Base-by-base conservation (phyloP, 495 filamentous ascomycete species). In the Aspergillus campestris region DNA sequence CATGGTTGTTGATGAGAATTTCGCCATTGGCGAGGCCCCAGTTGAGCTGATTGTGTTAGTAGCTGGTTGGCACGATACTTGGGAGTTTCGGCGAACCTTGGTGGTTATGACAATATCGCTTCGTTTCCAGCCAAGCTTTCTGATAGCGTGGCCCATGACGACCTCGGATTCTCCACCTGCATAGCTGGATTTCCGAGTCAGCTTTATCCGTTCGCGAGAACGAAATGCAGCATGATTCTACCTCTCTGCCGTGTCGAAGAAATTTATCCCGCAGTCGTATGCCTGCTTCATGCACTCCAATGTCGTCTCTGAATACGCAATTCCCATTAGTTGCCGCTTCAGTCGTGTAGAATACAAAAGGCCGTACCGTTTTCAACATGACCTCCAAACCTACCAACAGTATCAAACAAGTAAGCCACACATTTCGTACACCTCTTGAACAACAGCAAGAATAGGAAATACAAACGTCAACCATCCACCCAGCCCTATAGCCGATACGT, bases 71-170 rank as follows among this genome's bases (percentile, higher is more conserved):
- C 8, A 39, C 45, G 18, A 1, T 24, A 24, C 18, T 13, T 38
- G 12, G 3, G 14, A 15, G 8, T 24, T 34, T 6, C 27, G 36
- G 36, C 59, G 42, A 62, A 84, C 74, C 73, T 92, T 92, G n/a
- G 87, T 91, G 36, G 81, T 86, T 52, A 94, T 81, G 27, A 94
- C 87, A 31, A 90, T 66, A 61, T 92, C 86, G 59, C 84, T 85
- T 34, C 86, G 73, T 51, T 84, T 84, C 87, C 87, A 74, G 8
- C 60, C 66, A 40, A 65, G 68, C 39, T 73, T 66, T 57, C 75
- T 73, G 39, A 81, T 84, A 1, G 83, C 84, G 49, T 77, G 58
- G 12, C 86, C 86, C 79, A 90, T 86, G 34, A 87, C 79, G 39
- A 77, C 59, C 60, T 91, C 86, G 11, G 78, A 83, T 51, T 84